Conservation (phyloP, 192 early-diverging fungal genomes). For the Cetraspora pellucida region DNA sequence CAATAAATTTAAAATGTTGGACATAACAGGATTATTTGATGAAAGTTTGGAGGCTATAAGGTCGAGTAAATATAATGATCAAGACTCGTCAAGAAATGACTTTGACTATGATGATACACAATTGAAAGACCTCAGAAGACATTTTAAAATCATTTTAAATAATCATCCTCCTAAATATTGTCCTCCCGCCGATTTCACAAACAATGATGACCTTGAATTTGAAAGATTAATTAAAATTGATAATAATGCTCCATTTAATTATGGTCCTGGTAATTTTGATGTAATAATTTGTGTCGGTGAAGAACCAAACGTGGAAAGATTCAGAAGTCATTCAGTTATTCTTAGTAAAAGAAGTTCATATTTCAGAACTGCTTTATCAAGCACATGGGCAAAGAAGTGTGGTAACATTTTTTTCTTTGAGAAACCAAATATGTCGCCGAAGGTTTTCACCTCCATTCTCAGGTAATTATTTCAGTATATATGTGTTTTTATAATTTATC, state of each 20-base stretch:
- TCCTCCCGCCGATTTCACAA: neutral
- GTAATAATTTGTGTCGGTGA: slow-evolving; percentile 17
- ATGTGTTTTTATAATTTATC: neutral
- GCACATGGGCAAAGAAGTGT: slow-evolving; percentile 1
- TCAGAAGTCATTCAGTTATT: neutral
- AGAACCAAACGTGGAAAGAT: slow-evolving; percentile 2
- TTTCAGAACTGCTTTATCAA: slow-evolving; percentile 27
- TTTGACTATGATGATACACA: neutral
- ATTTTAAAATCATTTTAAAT: slow-evolving; percentile 3
- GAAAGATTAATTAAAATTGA: slow-evolving; percentile 20
- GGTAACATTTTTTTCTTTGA: slow-evolving; percentile 1
- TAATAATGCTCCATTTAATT: neutral
- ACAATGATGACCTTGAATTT: slow-evolving; percentile 6
- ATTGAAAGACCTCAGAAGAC: neutral
- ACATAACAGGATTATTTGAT: slow-evolving; percentile 10
- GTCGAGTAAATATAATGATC: too few species aligned
- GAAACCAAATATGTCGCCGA: slow-evolving; percentile 24
- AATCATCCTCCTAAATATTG: neutral
- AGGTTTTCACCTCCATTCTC: slow-evolving; percentile 11
- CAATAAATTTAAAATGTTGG: neutral
- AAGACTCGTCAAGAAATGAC: neutral
- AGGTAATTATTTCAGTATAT: slow-evolving; percentile 1
- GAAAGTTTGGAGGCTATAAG: slow-evolving; percentile 2
- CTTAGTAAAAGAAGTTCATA: slow-evolving; percentile 17
- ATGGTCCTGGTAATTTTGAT: slow-evolving; percentile 11